Evolutionary conservation across 306 rosid species (phyloP), one percentile per base, ranked within the genome.

Genomic region (Corylus americana): DNA sequence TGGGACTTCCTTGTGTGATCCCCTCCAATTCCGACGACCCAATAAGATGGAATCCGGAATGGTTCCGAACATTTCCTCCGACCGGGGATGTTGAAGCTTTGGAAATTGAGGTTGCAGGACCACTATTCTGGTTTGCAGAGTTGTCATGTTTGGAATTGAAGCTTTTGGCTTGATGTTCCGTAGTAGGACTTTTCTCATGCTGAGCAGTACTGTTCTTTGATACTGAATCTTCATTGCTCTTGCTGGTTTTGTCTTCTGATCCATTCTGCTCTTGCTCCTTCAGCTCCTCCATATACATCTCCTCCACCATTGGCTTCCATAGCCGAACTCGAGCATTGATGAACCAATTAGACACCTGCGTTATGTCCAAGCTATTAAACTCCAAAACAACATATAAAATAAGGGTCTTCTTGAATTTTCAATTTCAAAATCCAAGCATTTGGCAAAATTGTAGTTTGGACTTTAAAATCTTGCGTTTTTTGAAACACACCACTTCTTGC

Each of bases 291-390:
- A 66, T 0, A 83, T 95, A 95, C 99, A 95, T 91, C 81, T 95
- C 99, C 80, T 95, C 99, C 77, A 95, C 99, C 99, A 95, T 95
- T 73, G 99, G 99, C 82, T 95, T 93, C 99, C 99, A 95, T 4
- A 95, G 91, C 61, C 99, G 86, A 79, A 95, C 99, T 72, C 99
- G 80, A 22, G 99, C 99, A 83, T 95, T 95, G 77, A 95, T 95
- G 80, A 95, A 95, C 99, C 99, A 95, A 79, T 95, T 95, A 3
- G 99, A 95, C 49, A 95, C 99, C 99, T 95, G 86, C 62, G 66
- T 48, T 68, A 54, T 49, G 29, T 10, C 53, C 31, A 61, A 50
- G 45, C 22, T 78, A 42, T 16, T 79, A 49, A 74, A 42, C 45
- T 42, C 7, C 8, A 42, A 39, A 39, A 39, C 1, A 39, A 39